These are phyloP conservation scores for Pseudopithomyces chartarum DNA, from an alignment of 2,329 filamentous ascomycete genomes.

Conservation along the genomic window DNA sequence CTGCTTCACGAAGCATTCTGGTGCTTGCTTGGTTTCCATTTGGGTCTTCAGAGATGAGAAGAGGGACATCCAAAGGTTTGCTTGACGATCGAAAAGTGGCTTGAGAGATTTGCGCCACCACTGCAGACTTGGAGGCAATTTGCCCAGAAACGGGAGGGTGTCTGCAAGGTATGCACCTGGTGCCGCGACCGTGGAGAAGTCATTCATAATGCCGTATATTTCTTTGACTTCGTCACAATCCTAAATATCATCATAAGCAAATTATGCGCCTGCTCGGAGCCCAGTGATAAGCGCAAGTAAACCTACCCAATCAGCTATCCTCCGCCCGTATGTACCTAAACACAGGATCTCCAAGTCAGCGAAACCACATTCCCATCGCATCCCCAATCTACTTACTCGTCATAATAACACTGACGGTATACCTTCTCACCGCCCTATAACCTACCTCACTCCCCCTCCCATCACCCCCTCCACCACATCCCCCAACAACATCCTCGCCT, in stretches of 20 bases:
- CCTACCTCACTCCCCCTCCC: conserved; percentile 21
- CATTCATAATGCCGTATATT: conserved; percentile 43
- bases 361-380: too few species aligned
- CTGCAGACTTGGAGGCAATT: conserved; percentile 33
- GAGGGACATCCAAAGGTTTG: conserved; percentile 39
- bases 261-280: not conserved
- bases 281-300: too few species aligned
- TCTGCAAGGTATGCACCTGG: conserved; percentile 41
- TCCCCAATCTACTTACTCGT: conserved; percentile 19
- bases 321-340: conserved; percentile 34
- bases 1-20: conserved; percentile 44
- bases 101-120: conserved; percentile 37
- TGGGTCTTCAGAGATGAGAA: conserved; percentile 36
- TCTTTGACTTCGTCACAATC: conserved; percentile 38
- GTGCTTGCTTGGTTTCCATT: conserved; percentile 37
- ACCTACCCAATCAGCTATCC: conserved; percentile 39
- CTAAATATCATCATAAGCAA: conserved; percentile 11
- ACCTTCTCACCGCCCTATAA: conserved; percentile 37
- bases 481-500: conserved; percentile 51
- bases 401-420: conserved; percentile 43
- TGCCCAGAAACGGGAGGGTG: conserved; percentile 33
- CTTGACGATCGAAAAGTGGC: conserved; percentile 37
- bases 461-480: conserved; percentile 45
- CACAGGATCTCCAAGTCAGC: too few species aligned
- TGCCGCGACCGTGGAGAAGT: conserved; percentile 35